Evolutionary conservation across 2,329 filamentous ascomycete species (phyloP), one percentile per base, ranked within the genome.

Genomic region (Microcyclospora tardicrescens): DNA sequence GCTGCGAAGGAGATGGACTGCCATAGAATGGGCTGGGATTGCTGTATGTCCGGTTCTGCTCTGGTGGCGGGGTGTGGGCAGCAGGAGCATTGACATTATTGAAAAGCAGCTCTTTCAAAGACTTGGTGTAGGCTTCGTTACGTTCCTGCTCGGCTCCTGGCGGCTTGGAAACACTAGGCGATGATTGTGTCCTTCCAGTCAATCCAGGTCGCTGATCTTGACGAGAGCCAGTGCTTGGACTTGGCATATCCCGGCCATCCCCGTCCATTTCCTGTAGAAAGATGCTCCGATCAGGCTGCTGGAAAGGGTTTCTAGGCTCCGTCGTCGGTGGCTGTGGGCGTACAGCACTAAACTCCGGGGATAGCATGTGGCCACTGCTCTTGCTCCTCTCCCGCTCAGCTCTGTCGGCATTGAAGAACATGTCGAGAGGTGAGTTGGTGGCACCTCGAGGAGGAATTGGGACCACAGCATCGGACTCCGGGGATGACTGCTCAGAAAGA

Each of bases 351-450:
- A 67, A 36, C 16, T 49, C 65, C n/a, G 74, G 73, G n/a, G 71
- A 77, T 42, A 71, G 67, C 4, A 69, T 65, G 9, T 62, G 59
- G 47, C 71, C 76, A 14, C 68, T 67, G 42, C 71, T 69, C 16
- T 68, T 67, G 34, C 70, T 71, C 43, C 71, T 69, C 38, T 78
- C 77, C 55, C 77, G 81, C 59, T 91, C 83, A 43, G 83, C 80
- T 36, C 82, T 75, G 50, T 94, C 83, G 28, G 85, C 86, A 44
- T 81, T 80, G 67, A 96, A 96, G 56, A 96, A 80, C 45, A 93
- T 73, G 52, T 96, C 87, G 4, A 96, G 68, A 1, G 87, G 86
- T 10, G 86, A 93, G 44, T 84, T 75, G 42, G 77, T 64, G 40
- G 50, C 47, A 16, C 60, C 57, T 9, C 55, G 39, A 6, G 43